These are phyloP conservation scores for Trifolium repens DNA, from an alignment of 306 rosid species.

Conservation along the genomic window DNA sequence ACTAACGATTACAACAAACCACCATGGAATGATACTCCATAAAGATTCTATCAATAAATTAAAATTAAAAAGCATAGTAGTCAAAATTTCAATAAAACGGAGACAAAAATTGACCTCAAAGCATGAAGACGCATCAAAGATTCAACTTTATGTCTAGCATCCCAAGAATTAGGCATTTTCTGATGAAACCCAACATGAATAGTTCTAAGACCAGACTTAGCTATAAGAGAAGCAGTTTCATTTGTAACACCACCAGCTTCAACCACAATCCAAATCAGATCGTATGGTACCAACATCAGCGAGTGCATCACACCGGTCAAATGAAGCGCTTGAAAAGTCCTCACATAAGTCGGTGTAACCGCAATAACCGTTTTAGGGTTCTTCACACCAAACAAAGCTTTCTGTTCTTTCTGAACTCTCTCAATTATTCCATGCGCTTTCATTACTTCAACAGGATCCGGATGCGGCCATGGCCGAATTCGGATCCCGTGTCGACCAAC, in stretches of 20 bases:
- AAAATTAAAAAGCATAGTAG: not conserved
- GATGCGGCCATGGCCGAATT: slow-evolving; percentile 98
- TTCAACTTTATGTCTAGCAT: slow-evolving; percentile 78
- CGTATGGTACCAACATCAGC: slow-evolving; percentile 85
- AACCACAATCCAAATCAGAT: slow-evolving; percentile 90
- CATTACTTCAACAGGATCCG: slow-evolving; percentile 93
- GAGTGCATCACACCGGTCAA: slow-evolving; percentile 95
- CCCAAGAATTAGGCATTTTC: slow-evolving; percentile 87
- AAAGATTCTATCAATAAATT: not conserved
- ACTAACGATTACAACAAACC: not conserved
- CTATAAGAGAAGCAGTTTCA: slow-evolving; percentile 79
- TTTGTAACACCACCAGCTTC: slow-evolving; percentile 92
- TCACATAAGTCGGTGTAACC: slow-evolving; percentile 84
- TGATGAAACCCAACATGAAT: slow-evolving; percentile 71
- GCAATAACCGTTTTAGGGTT: slow-evolving; percentile 74
- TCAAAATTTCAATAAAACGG: not conserved
- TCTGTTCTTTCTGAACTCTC: slow-evolving; percentile 91
- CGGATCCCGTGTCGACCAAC: slow-evolving; percentile 99
- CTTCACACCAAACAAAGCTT: slow-evolving; percentile 80
- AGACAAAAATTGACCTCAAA: slow-evolving; percentile 60
- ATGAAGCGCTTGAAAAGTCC: slow-evolving; percentile 94
- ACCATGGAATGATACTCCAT: not conserved
- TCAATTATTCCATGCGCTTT: slow-evolving; percentile 91
- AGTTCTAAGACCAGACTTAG: slow-evolving; percentile 71
- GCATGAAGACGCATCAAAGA: slow-evolving; percentile 86